Base-by-base conservation (phyloP, 345 rosid species). In the Eucalyptus polyanthemos region DNA sequence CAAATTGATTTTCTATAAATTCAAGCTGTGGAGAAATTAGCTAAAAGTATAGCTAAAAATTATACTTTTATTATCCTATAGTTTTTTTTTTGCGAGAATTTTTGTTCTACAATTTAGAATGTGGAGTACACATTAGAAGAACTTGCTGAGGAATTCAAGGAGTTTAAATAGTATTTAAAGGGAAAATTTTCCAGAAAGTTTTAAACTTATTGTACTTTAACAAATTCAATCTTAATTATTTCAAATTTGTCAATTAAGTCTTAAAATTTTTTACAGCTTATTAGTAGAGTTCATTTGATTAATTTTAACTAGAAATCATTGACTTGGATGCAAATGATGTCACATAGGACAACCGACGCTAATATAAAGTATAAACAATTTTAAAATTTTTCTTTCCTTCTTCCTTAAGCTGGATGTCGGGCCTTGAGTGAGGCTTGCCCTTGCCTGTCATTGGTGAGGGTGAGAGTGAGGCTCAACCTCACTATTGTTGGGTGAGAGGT, bases 301-400 rank as follows among this genome's bases (percentile, higher is more conserved):
- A 53, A 53, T 53, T 53, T 53, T 53, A 53, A 8, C 11, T 21
- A 53, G 4, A 53, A 53, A 21, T 53, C 2, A 0, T 0, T 21
- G 11, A 53, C 58, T 53, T 53, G 25, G 58, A 53, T 53, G 25
- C 11, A 7, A 21, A 53, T 21, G 58, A 53, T 53, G 25, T 53
- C 24, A 21, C 4, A 7, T 53, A 53, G 2, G 22, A 53, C 2
- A 53, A 0, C 2, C 1, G 2, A 1, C 4, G 11, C 58, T 21
- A 53, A 53, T 53, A 53, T 53, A 21, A 53, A 53, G 22, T 19
- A 53, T 19, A 19, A 53, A 53, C 5, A 53, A 19, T 8, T 53
- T 53, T 17, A 16, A 50, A 53, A 1, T 0, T 3, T 19, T 45
- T 53, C 10, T 53, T 21, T 21, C 25, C 25, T 53, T 53, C 58